These are phyloP conservation scores for Phanerochaete sordida DNA, from an alignment of 768 basidiomycete species.

Conservation along the genomic window DNA sequence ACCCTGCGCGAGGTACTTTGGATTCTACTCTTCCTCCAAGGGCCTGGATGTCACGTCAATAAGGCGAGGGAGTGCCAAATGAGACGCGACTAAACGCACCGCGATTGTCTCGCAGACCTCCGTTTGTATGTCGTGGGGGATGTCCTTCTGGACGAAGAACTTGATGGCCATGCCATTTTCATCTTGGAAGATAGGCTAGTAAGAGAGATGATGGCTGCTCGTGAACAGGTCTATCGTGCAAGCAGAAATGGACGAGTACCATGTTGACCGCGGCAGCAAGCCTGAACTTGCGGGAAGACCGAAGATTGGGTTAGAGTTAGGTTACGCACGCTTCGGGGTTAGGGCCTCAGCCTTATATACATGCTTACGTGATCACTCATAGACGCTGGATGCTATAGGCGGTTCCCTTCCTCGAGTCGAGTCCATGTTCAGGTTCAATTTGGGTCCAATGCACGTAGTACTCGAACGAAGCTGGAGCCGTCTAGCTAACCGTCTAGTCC, in stretches of 20 bases:
- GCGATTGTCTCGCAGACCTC: conserved; percentile 74
- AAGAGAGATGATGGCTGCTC: neutral
- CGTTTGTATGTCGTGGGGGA: conserved; percentile 62
- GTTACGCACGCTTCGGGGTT: conserved; percentile 10
- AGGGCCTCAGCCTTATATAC: neutral
- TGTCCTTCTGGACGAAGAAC: conserved; percentile 82
- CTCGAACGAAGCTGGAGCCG: too few species aligned
- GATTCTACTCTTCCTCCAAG: conserved; percentile 74
- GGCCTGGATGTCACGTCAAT: conserved; percentile 39
- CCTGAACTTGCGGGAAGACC: neutral
- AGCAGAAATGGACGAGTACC: neutral
- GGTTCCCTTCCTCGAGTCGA: too few species aligned
- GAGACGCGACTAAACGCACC: conserved; percentile 32
- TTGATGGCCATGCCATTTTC: conserved; percentile 64
- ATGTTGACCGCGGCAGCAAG: neutral
- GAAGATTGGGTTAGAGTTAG: conserved; percentile 14
- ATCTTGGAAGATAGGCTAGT: conserved; percentile 72
- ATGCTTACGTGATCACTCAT: neutral
- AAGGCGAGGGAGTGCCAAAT: neutral
- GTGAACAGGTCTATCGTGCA: neutral
- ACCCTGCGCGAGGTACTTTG: conserved; percentile 77
- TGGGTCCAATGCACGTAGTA: too few species aligned
- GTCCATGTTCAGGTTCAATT: too few species aligned
- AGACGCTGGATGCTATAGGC: too few species aligned
- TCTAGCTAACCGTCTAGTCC: neutral